Evolutionary conservation across 2,329 filamentous ascomycete species (phyloP).

Genomic region (Fusarium nurragi): DNA sequence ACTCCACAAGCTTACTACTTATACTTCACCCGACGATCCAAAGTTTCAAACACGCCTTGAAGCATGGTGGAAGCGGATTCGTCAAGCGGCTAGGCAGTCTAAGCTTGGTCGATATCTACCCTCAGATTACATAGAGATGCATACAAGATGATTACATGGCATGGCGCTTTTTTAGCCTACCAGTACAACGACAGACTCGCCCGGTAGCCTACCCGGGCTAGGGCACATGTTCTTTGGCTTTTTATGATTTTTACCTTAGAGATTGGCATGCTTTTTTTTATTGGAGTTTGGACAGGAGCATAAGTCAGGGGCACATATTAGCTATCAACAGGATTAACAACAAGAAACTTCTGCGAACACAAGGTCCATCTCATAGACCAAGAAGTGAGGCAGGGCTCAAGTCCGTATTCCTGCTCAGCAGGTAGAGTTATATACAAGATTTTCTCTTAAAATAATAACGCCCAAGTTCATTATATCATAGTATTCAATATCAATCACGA

Average conservation of each 20-base stretch:
- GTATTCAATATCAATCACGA: conserved; percentile 26
- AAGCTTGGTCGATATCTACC: conserved; percentile 49
- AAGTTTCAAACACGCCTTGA: conserved; percentile 44
- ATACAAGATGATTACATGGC: conserved; percentile 37
- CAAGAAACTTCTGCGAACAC: background rate
- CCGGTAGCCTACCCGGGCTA: background rate
- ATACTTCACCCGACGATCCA: conserved; percentile 43
- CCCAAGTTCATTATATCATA: conserved; percentile 19
- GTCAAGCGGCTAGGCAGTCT: conserved; percentile 49
- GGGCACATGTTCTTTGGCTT: conserved; percentile 4
- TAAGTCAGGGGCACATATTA: conserved; percentile 2
- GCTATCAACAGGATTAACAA: background rate
- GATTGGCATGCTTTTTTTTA: background rate
- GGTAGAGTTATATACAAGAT: conserved; percentile 23
- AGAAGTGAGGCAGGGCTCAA: background rate
- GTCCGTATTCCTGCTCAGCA: conserved; percentile 12
- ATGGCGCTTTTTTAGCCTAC: background rate
- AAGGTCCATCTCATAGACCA: background rate
- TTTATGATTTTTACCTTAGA: background rate
- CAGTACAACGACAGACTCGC: conserved; percentile 4
- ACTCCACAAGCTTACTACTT: conserved; percentile 43
- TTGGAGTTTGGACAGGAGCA: background rate
- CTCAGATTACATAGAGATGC: conserved; percentile 48
- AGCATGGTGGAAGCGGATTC: conserved; percentile 50
- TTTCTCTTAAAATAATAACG: conserved; percentile 22